Evolutionary conservation across 768 basidiomycete genomes (phyloP), one percentile per base, ranked within the genome.

Genomic region (Boletales sp.): DNA sequence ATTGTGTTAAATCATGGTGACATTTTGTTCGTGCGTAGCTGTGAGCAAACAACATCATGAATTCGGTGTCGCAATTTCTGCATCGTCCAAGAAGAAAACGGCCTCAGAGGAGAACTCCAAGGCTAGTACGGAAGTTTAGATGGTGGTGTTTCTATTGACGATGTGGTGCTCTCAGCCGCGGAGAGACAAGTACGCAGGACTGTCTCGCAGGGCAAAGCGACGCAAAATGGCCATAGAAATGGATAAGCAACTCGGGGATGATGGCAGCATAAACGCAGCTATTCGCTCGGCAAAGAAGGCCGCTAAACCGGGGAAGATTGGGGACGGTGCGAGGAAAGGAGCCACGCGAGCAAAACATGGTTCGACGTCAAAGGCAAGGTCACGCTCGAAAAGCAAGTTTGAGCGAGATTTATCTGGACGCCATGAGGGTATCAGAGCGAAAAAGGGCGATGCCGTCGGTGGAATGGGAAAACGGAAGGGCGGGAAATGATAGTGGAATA

Each of bases 231-330:
- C 87, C 8, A 75, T 81, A 67, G 89, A 94, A 63, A 84, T 86
- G 54, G 91, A 94, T 55, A 79, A 82, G 44, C 83, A 84, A 47
- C 48, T 71, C 5, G 79, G 77, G 14, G 81, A 83, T 47, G 70
- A 66, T 31, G 76, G 74, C 19, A 72, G 77, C 9, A 69, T 87
- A 40, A 75, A 79, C 36, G 86, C 88, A 14, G 85, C 93, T 1
- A 87, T 97, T 55, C 87, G 94, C 48, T 81, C 82, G 12, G 93
- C 89, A 10, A 97, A 98, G 72, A 94, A 86, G 70, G 76, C 83
- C 8, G 69, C 74, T 32, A 79, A 81, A 56, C 87, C 87, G 1
- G 69, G 70, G 10, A 97, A 90, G 75, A 91, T 94, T 54, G 86
- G 87, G 35, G 67, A 75, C 39, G 72, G 77, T 30, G 71, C 76